Base-by-base conservation (phyloP, 2,329 filamentous ascomycete genomes). In the Colletotrichum sp. region DNA sequence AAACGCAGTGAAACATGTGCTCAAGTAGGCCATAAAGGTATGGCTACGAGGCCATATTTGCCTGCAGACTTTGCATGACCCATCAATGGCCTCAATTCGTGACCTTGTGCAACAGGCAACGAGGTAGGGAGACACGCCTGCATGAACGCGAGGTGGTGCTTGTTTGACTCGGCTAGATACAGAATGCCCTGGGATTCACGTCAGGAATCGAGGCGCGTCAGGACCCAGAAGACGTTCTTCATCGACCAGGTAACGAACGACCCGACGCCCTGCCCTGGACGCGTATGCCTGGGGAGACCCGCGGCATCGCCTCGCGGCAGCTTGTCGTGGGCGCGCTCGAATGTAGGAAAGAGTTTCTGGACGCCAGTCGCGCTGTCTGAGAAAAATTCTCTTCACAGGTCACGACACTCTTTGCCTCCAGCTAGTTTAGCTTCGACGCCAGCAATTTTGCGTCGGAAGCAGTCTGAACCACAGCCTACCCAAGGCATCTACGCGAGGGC, bases 401-500 rank as follows among this genome's bases (percentile, higher is more conserved):
- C 13, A 39, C 8, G 36, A 39, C 36, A 44, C 36, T 44, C 36
- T 6, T 44, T 11, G 36, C 36, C 16, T 44, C 16, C 16, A 19
- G 39, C 9, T 22, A 49, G 6, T 13, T 11, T 13, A 52, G 44
- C 44, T 8, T 52, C n/a, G 44, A 13, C 1, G n/a, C 2, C 44
- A 5, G 6, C 4, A 9, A 13, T 22, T 3, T 8, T 22, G 44
- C 44, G 44, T 13, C 11, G 44, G 0, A n/a, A 7, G 6, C 44
- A 0, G 11, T 3, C n/a, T 52, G n/a, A 13, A 49, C 2, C n/a
- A 22, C n/a, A 4, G n/a, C n/a, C 6, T 22, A 13, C n/a, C 11
- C 11, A 22, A 49, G 13, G 6, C n/a, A 22, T 2, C 44, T 3
- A 8, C 39, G 39, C 16, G 8, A 13, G 44, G 5, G 19, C 12